phyloP scores from a whole-genome alignment of 1,284 basidiomycete species.

The Xerocomus nothofagi region DNA sequence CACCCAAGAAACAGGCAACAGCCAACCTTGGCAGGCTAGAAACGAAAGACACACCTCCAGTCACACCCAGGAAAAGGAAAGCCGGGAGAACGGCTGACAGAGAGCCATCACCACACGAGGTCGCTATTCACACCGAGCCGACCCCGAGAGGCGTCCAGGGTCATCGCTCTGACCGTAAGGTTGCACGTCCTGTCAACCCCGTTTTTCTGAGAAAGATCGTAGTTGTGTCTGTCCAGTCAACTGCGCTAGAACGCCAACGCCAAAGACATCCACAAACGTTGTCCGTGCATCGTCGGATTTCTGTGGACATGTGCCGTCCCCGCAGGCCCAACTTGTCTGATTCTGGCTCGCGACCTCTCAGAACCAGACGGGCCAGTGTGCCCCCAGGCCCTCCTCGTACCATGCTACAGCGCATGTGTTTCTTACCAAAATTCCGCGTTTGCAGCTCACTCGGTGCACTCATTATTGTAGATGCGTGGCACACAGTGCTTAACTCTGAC shows the following conservation, averaged over 20 bases:
- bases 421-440: neutral
- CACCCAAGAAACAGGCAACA: slow-evolving; percentile 25
- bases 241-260: slow-evolving; percentile 28
- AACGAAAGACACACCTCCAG: slow-evolving; percentile 17
- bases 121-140: slow-evolving; percentile 14
- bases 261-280: slow-evolving; percentile 25
- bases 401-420: slow-evolving; percentile 53
- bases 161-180: slow-evolving; percentile 35
- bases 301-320: slow-evolving; percentile 29
- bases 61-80: slow-evolving; percentile 33
- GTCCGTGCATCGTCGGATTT: slow-evolving; percentile 29
- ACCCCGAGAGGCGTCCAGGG: slow-evolving; percentile 25
- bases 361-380: slow-evolving; percentile 27
- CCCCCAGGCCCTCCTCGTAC: slow-evolving; percentile 34
- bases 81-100: slow-evolving; percentile 17
- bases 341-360: slow-evolving; percentile 22
- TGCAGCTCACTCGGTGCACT: slow-evolving; percentile 55
- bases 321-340: slow-evolving; percentile 27
- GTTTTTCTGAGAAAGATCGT: slow-evolving; percentile 12
- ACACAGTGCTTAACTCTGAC: slow-evolving; percentile 58
- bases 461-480: slow-evolving; percentile 58
- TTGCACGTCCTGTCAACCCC: neutral
- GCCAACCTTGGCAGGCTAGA: slow-evolving; percentile 18
- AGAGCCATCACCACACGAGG: slow-evolving; percentile 14
- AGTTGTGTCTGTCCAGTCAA: slow-evolving; percentile 27